Evolutionary conservation across 371 early-diverging fungal genomes (phyloP).

Genomic region (Gilbertella persicaria): DNA sequence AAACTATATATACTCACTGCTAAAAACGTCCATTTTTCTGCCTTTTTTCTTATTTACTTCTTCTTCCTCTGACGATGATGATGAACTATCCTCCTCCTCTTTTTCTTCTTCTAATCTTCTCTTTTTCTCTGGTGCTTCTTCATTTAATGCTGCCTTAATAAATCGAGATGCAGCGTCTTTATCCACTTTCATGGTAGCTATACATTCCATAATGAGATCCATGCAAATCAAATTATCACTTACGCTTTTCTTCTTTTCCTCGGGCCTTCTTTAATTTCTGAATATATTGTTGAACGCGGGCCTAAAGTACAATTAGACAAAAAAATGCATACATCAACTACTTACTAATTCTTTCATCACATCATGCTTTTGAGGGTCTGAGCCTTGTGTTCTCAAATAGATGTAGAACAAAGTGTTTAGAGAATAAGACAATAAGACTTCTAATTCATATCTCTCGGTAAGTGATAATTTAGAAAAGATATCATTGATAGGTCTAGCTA

Average conservation of each 20-base stretch:
- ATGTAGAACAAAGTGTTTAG: conserved; percentile 57
- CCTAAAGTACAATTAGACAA: conserved; percentile 19
- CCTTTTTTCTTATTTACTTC: conserved; percentile 5
- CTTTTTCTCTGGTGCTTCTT: conserved; percentile 1
- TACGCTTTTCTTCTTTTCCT: conserved; percentile 45
- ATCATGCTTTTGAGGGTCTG: conserved; percentile 47
- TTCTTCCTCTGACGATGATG: conserved; percentile 15
- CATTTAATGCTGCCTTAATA: conserved; percentile 44
- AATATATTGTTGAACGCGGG: conserved; percentile 52
- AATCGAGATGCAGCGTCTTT: conserved; percentile 60
- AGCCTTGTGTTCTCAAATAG: conserved; percentile 54
- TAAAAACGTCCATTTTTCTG: conserved; percentile 18
- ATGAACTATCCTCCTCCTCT: conserved; percentile 5
- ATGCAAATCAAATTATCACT: conserved; percentile 1
- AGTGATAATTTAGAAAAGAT: conserved; percentile 46
- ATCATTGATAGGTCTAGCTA: conserved; percentile 43
- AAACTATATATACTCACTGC: background rate
- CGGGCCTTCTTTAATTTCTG: conserved; percentile 46
- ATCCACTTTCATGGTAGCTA: conserved; percentile 50
- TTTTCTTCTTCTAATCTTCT: conserved; percentile 8
- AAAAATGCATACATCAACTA: background rate
- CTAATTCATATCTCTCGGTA: conserved; percentile 54
- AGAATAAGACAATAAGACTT: conserved; percentile 54
- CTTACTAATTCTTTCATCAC: conserved; percentile 56
- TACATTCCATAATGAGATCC: no score